Evolutionary conservation across 352 stramenopile species (phyloP).

Genomic region (Phytophthora aleatoria): DNA sequence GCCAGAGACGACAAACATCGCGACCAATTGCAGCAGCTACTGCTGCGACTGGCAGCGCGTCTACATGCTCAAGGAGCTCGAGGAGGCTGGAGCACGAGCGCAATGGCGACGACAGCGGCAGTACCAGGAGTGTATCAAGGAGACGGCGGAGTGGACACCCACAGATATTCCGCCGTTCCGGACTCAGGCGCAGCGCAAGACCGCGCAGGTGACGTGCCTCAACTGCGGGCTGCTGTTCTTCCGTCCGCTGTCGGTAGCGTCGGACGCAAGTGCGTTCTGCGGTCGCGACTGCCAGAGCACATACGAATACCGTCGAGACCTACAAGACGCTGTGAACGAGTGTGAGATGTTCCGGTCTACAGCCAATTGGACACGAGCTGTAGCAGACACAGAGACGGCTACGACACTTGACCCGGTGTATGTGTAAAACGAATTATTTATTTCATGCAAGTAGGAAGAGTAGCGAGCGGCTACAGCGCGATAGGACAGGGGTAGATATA

Average conservation of each 20-base stretch:
- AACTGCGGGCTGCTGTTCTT: slow-evolving; percentile 68
- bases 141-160: slow-evolving; percentile 23
- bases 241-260: slow-evolving; percentile 26
- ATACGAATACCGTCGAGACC: slow-evolving; percentile 48
- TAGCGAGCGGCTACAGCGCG: slow-evolving; percentile 1
- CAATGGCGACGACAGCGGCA: slow-evolving; percentile 24
- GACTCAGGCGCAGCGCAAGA: slow-evolving; percentile 25
- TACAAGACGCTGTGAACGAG: slow-evolving; percentile 51
- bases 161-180: slow-evolving; percentile 11
- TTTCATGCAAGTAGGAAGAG: slow-evolving; percentile 18
- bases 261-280: slow-evolving; percentile 45
- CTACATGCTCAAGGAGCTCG: slow-evolving; percentile 47
- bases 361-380: slow-evolving; percentile 25
- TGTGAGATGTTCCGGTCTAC: slow-evolving; percentile 21
- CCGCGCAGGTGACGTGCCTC: slow-evolving; percentile 46
- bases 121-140: slow-evolving; percentile 28
- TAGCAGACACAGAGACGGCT: slow-evolving; percentile 11
- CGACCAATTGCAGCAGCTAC: slow-evolving; percentile 12
- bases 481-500: slow-evolving; percentile 28
- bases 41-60: slow-evolving; percentile 43
- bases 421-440: slow-evolving; percentile 38
- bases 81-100: slow-evolving; percentile 29
- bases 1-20: not conserved
- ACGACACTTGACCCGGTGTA: slow-evolving; percentile 4
- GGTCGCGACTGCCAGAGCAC: slow-evolving; percentile 70